A percentile compares a stretch with the other conserved stretches of the same genome.
Evolutionary conservation across 2,329 filamentous ascomycete genomes (phyloP).

Genomic region (Penicillium sp.): DNA sequence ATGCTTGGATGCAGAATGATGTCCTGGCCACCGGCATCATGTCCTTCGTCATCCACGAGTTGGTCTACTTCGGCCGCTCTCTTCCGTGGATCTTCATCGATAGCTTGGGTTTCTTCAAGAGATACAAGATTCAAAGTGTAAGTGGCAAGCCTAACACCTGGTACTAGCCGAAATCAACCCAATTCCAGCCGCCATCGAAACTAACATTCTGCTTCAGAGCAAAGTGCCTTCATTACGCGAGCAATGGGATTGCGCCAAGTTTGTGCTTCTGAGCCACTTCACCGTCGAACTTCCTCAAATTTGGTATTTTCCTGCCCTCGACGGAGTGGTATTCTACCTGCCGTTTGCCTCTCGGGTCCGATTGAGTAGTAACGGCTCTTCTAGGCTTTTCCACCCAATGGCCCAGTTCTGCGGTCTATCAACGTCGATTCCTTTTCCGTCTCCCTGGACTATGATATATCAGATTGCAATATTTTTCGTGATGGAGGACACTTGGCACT

Average conservation of each 20-base stretch:
- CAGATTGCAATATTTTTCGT: constrained; percentile 95
- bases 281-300: constrained; percentile 98
- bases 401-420: constrained; percentile 88
- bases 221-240: constrained; percentile 92
- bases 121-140: constrained; percentile 91
- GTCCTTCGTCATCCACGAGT: constrained; percentile 94
- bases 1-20: constrained; percentile 97
- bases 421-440: constrained; percentile 85
- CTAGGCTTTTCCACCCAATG: constrained; percentile 91
- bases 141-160: constrained; percentile 24
- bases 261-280: constrained; percentile 93
- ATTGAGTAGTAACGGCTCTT: neutral
- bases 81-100: constrained; percentile 94
- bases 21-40: constrained; percentile 93
- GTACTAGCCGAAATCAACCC: neutral
- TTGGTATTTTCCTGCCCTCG: constrained; percentile 56
- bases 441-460: constrained; percentile 78
- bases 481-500: constrained; percentile 96
- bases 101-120: constrained; percentile 78
- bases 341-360: neutral
- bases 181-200: neutral
- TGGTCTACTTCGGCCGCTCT: constrained; percentile 88
- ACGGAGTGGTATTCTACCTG: neutral
- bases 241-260: constrained; percentile 89
- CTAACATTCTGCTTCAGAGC: constrained; percentile 43